Base-by-base conservation (phyloP, 2,329 filamentous ascomycete genomes). In the Chrysosporium keratinophilum region DNA sequence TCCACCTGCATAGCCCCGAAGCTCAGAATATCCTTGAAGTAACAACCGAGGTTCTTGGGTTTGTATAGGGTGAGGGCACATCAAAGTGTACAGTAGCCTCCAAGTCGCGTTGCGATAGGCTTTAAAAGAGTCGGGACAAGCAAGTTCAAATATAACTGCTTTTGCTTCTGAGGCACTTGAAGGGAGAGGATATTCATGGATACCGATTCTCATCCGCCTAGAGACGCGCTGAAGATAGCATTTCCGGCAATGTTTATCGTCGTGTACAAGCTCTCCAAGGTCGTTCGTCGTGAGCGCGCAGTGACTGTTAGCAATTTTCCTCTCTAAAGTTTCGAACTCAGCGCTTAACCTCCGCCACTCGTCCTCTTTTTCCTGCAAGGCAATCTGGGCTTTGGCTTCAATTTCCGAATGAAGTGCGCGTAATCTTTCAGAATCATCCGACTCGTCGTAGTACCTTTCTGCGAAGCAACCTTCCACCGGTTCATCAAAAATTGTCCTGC, bases 41-140 rank as follows among this genome's bases (percentile, higher is more conserved):
- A 65, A 50, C 9, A 64, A 50, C 28, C 61, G 54, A 6, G 67
- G 65, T 41, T 62, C 48, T 7, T 1, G 34, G n/a, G 2, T 40
- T 2, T 35, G 40, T 20, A 50, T 12, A 19, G 17, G 34, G 17
- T 46, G 3, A 39, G 63, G 65, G 33, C 65, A 57, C 1, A 61
- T 71, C 10, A 78, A 57, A 2, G 51, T 58, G 2, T 63, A 62
- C 0, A 78, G n/a, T 3, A 81, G 70, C 2, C 58, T 61, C 76
- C 76, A 81, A 0, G 76, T 79, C 3, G 70, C 66, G 52, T 79
- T 71, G 11, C 80, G 70, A 61, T 81, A 84, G 0, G 65, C 63
- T 1, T 66, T 65, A 19, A 80, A 73, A 3, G 65, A 65, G 2
- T 59, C 33, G 0, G 80, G 79, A 19, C 70, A 67, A 0, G 51